A percentile compares a stretch with the other conserved stretches of the same genome.
Conservation (phyloP, 371 early-diverging fungal species). For the Lichtheimia corymbifera region DNA sequence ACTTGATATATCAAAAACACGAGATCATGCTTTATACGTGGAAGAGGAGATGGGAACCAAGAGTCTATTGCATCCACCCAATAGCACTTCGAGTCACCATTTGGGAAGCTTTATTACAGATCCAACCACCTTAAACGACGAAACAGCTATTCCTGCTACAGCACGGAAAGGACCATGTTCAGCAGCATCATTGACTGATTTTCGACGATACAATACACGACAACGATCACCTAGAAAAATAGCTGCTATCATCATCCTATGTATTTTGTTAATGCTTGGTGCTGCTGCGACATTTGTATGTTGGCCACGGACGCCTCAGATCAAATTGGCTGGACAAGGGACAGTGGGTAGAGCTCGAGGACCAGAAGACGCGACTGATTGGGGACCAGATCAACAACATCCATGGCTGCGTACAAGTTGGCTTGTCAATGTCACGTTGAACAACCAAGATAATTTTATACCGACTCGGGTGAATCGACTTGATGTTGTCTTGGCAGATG, state of each 20-base stretch:
- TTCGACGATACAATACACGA: constrained; percentile 10
- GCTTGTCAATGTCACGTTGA: constrained; percentile 32
- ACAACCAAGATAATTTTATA: constrained; percentile 30
- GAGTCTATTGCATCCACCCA: constrained; percentile 4
- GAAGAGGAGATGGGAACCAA: constrained; percentile 13
- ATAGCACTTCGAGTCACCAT: constrained; percentile 8
- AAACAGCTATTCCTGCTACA: background rate
- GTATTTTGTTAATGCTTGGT: constrained; percentile 1
- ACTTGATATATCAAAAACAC: constrained; percentile 18
- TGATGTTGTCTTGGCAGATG: constrained; percentile 18
- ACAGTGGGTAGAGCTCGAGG: constrained; percentile 10
- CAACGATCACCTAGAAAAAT: constrained; percentile 1
- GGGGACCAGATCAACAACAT: constrained; percentile 27
- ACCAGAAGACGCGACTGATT: constrained; percentile 17
- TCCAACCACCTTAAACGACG: constrained; percentile 9
- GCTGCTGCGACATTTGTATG: constrained; percentile 21
- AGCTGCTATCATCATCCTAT: background rate
- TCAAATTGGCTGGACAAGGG: constrained; percentile 17
- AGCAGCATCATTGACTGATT: constrained; percentile 12
- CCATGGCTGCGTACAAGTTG: constrained; percentile 21
- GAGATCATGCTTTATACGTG: constrained; percentile 4
- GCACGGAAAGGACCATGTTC: background rate
- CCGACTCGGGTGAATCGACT: constrained; percentile 25
- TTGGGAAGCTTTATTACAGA: constrained; percentile 11
- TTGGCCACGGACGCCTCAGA: constrained; percentile 28